Conservation (phyloP, 495 filamentous ascomycete species). For the Chaetomidium leptoderma region DNA sequence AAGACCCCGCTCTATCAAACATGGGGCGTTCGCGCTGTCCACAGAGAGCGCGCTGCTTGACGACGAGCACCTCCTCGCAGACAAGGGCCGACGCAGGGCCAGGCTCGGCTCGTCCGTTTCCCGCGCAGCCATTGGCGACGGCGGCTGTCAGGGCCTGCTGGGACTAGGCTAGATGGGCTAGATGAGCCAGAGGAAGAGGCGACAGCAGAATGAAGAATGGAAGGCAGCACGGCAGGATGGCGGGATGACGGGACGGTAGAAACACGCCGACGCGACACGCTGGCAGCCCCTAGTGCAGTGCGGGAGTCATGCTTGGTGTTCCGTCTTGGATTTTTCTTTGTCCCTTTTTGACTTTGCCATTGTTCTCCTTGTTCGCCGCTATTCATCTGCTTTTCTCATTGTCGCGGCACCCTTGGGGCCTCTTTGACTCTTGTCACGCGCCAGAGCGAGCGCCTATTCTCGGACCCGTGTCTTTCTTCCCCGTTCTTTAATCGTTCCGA, state of each 20-base stretch:
- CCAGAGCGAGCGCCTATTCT: slow-evolving; percentile 11
- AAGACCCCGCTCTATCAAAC: slow-evolving; percentile 10
- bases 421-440: slow-evolving; percentile 8
- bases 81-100: slow-evolving; percentile 18
- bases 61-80: slow-evolving; percentile 16
- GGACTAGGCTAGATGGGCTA: background rate
- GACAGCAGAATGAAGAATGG: background rate
- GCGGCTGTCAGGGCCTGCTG: background rate
- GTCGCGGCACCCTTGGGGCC: slow-evolving; percentile 9
- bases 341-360: slow-evolving; percentile 1
- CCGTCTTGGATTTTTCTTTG: background rate
- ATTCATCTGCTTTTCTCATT: slow-evolving; percentile 21
- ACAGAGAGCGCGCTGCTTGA: slow-evolving; percentile 25
- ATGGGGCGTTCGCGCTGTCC: slow-evolving; percentile 18
- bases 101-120: slow-evolving; percentile 19
- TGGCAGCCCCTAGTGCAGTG: background rate
- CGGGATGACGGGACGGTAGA: background rate
- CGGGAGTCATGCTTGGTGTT: background rate
- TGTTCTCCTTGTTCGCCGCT: background rate
- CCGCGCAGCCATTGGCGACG: slow-evolving; percentile 14
- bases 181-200: background rate
- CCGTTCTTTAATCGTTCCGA: slow-evolving; percentile 3
- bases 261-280: slow-evolving; percentile 10
- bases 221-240: background rate
- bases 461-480: slow-evolving; percentile 12